phyloP scores from a whole-genome alignment of 2,329 filamentous ascomycete genomes.

The Sclerotinia glacialis region DNA sequence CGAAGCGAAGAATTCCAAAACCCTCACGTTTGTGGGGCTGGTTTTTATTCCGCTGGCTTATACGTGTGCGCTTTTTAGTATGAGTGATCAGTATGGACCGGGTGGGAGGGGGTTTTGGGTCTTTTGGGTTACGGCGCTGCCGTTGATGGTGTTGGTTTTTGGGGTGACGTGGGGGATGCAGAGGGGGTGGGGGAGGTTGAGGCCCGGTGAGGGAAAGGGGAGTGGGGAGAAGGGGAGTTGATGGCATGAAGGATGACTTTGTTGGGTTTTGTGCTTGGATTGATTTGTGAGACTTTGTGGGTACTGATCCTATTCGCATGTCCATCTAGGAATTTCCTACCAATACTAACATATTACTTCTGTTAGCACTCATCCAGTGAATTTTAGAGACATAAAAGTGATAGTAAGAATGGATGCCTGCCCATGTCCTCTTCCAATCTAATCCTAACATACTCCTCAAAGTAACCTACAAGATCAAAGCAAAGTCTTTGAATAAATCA shows the following conservation, averaged over 20 bases:
- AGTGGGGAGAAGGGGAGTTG: not conserved
- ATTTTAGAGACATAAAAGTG: not conserved
- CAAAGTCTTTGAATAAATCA: not conserved
- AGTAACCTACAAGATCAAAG: not conserved
- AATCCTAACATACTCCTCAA: not conserved
- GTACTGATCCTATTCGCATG: not conserved
- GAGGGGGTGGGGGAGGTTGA: not conserved
- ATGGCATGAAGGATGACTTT: not conserved
- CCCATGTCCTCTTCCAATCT: not conserved
- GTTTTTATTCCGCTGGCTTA: slow-evolving; percentile 3
- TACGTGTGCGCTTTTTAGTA: slow-evolving; percentile 12
- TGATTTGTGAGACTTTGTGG: not conserved
- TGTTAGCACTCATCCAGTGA: not conserved
- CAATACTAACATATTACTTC: not conserved
- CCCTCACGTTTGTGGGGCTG: not conserved
- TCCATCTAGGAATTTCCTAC: not conserved
- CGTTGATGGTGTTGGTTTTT: slow-evolving; percentile 1
- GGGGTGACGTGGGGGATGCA: not conserved
- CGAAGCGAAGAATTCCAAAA: not conserved
- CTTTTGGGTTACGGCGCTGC: slow-evolving; percentile 5
- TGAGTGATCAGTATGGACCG: slow-evolving; percentile 11
- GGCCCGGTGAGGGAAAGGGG: not conserved
- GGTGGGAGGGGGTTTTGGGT: slow-evolving; percentile 1
- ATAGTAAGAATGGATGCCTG: not conserved
- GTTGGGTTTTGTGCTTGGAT: not conserved